phyloP scores from a whole-genome alignment of 139 green algal genomes.

The Closterium sp. region DNA sequence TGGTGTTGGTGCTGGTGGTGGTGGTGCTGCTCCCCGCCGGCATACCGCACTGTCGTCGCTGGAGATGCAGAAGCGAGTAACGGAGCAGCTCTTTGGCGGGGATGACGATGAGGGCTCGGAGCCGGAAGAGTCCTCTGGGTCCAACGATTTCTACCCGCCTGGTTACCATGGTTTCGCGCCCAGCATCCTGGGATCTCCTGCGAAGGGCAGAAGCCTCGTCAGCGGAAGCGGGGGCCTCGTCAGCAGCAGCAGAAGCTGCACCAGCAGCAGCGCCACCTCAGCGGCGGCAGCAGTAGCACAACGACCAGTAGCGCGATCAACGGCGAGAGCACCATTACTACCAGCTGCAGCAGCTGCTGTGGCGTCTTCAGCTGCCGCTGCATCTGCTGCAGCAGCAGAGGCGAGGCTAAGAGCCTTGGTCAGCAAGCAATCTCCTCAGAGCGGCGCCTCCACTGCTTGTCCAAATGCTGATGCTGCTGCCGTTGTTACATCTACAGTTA shows the following conservation, averaged over 20 bases:
- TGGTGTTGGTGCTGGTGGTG: neutral
- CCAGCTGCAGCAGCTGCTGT: neutral
- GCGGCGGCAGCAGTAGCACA: too few species aligned
- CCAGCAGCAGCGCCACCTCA: neutral
- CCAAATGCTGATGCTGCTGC: neutral
- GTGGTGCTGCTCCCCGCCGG: neutral
- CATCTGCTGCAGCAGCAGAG: neutral
- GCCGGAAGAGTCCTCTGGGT: neutral
- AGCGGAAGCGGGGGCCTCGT: neutral
- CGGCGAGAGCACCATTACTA: neutral
- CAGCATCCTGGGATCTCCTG: neutral
- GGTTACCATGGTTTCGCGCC: neutral
- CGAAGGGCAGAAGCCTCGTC: neutral
- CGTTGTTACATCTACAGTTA: too few species aligned
- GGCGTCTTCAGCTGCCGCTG: neutral
- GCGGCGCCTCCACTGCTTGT: too few species aligned
- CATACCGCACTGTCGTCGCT: neutral
- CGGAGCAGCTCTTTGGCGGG: neutral
- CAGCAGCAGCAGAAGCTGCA: neutral
- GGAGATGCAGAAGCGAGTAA: neutral
- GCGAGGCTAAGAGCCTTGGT: neutral
- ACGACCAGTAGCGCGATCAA: neutral
- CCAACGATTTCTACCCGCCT: neutral
- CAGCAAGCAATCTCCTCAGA: neutral
- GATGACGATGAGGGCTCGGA: neutral